A percentile compares a stretch with the other conserved stretches of the same genome.
These are phyloP conservation scores for Nannochloris sp. DNA, from an alignment of 139 green algal genomes.

Conservation along the genomic window DNA sequence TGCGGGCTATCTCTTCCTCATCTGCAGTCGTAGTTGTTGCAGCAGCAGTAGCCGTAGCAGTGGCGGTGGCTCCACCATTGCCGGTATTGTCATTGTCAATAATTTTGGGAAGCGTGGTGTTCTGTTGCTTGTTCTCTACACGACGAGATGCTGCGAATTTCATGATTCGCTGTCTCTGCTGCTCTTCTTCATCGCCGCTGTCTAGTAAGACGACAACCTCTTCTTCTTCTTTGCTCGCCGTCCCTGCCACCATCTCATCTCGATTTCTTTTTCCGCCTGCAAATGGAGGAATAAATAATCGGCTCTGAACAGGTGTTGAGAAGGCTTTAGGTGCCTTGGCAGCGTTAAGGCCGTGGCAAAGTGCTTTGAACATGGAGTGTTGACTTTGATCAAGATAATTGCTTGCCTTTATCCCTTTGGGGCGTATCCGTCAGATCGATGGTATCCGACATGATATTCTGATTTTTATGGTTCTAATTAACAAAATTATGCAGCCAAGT, in stretches of 20 bases:
- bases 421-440: background rate
- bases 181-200: background rate
- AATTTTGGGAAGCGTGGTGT: too few species aligned
- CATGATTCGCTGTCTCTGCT: slow-evolving; percentile 28
- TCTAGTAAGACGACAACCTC: background rate
- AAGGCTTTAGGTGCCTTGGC: too few species aligned
- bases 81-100: background rate
- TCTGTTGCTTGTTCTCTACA: background rate
- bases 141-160: slow-evolving; percentile 9
- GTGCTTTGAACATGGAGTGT: too few species aligned
- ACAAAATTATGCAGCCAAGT: too few species aligned
- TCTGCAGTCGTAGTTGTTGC: background rate
- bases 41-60: slow-evolving; percentile 4
- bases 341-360: too few species aligned
- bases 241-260: background rate
- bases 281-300: background rate
- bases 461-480: too few species aligned
- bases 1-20: background rate
- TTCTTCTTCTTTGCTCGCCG: background rate
- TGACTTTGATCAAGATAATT: too few species aligned
- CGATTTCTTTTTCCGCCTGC: too few species aligned
- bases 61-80: background rate
- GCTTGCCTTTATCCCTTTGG: background rate
- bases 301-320: too few species aligned
- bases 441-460: background rate